These are phyloP conservation scores for Sclerotinia spermophila DNA, from an alignment of 2,329 filamentous ascomycete genomes.

Conservation along the genomic window DNA sequence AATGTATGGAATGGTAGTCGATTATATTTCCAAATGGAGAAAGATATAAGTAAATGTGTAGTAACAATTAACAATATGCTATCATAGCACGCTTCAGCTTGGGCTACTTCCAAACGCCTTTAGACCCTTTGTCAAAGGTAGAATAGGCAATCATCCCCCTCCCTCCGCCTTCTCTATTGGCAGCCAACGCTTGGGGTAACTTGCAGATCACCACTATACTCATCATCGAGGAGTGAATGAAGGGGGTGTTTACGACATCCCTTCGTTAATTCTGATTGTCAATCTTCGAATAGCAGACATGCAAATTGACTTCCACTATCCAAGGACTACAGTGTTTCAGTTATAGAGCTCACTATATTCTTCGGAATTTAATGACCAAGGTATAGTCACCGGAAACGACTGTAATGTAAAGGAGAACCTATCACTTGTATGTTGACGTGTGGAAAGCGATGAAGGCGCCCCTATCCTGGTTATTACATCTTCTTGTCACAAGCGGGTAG, in stretches of 20 bases:
- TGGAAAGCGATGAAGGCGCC: neutral
- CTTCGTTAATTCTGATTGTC: neutral
- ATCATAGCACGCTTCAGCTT: neutral
- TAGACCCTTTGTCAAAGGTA: neutral
- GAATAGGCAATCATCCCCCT: neutral
- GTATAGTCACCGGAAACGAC: neutral
- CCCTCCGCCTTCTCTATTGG: neutral
- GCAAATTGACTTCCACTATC: neutral
- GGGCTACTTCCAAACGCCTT: neutral
- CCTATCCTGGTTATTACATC: neutral
- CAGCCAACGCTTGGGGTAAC: neutral
- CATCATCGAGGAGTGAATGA: neutral
- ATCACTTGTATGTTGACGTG: neutral
- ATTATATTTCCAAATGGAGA: no score
- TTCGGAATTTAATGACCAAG: neutral
- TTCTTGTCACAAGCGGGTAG: neutral
- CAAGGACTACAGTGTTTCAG: neutral
- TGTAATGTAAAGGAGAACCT: neutral
- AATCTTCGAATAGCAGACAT: neutral
- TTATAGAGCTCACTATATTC: neutral
- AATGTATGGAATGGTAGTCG: no score
- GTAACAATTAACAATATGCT: neutral
- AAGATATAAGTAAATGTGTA: no score
- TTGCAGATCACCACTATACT: neutral
- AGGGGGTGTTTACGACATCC: neutral